Evolutionary conservation across 768 basidiomycete genomes (phyloP).

Genomic region (Pulveroboletus sp.): DNA sequence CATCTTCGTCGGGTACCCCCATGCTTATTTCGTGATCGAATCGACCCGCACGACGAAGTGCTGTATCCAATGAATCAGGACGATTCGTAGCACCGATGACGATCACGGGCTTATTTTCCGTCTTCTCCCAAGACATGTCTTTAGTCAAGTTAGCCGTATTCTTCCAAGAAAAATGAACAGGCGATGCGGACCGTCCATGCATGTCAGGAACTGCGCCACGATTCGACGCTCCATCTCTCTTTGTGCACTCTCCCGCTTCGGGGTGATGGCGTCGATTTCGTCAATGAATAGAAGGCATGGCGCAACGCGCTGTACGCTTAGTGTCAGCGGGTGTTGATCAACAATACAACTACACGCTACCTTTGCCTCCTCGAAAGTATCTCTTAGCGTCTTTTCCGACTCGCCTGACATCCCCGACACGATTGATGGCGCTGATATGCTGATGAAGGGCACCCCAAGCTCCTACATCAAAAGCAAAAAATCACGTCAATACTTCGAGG

Average conservation of each 20-base stretch:
- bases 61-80: slow-evolving; percentile 91
- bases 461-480: slow-evolving; percentile 73
- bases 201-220: slow-evolving; percentile 95
- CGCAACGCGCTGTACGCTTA: slow-evolving; percentile 60
- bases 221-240: slow-evolving; percentile 98
- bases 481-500: not conserved
- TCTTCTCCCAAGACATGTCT: slow-evolving; percentile 97
- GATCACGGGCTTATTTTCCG: slow-evolving; percentile 85
- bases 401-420: slow-evolving; percentile 99
- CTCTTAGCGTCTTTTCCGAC: slow-evolving; percentile 92
- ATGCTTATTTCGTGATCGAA: slow-evolving; percentile 98
- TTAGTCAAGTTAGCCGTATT: not conserved
- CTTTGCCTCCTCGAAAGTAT: slow-evolving; percentile 97
- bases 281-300: slow-evolving; percentile 96
- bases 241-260: slow-evolving; percentile 96
- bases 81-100: slow-evolving; percentile 97
- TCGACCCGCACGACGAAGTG: slow-evolving; percentile 86
- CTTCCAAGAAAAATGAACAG: not conserved
- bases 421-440: slow-evolving; percentile 90
- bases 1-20: slow-evolving; percentile 93
- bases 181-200: slow-evolving; percentile 87
- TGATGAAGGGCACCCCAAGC: slow-evolving; percentile 89
- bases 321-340: not conserved
- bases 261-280: slow-evolving; percentile 97
- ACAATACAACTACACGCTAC: slow-evolving; percentile 36